Evolutionary conservation across 108 stramenopile species (phyloP), one percentile per base, ranked within the genome.

Genomic region (Schizochytrium sp.): DNA sequence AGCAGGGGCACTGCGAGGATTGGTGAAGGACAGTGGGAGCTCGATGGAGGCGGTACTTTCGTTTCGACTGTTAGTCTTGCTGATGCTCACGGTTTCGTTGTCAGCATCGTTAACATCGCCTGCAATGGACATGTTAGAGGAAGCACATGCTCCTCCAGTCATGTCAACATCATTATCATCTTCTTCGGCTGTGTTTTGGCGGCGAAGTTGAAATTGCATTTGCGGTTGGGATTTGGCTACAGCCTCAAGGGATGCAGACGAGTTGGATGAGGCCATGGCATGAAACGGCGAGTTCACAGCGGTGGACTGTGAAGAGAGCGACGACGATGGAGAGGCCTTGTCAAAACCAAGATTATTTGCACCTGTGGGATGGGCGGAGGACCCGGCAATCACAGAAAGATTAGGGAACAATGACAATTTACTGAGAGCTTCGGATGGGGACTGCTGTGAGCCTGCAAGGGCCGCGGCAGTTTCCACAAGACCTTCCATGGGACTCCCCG

Each of bases 381-480:
- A 28, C 42, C 64, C 64, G 12, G 64, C 64, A 7, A 69, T 38
- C 12, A 7, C 42, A 44, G 64, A 38, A 7, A 69, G 28, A 44
- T 69, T 7, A 44, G 64, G 64, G 8, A 69, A 15, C 64, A 69
- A 44, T 38, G 64, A 69, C 42, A 69, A 44, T 7, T 44, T 12
- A 7, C 15, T 44, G 15, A 69, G 64, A 7, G 64, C 64, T 8
- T 69, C 64, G 5, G 64, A 69, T 44, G 64, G 64, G 2, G 64
- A 69, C 64, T 69, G 64, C 64, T 69, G 64, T 15, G 64, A 69
- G 64, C 64, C 64, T 10, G 64, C 64, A 8, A 69, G 64, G 5
- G 64, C 64, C 2, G 28, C 64, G 12, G 64, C 64, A 44, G 64
- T 69, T 69, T 69, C 64, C 42, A 38, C 64, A 44, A 69, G 64